A percentile compares a stretch with the other conserved stretches of the same genome.
Conservation (phyloP, 495 filamentous ascomycete genomes). For the Penicilliopsis zonata region DNA sequence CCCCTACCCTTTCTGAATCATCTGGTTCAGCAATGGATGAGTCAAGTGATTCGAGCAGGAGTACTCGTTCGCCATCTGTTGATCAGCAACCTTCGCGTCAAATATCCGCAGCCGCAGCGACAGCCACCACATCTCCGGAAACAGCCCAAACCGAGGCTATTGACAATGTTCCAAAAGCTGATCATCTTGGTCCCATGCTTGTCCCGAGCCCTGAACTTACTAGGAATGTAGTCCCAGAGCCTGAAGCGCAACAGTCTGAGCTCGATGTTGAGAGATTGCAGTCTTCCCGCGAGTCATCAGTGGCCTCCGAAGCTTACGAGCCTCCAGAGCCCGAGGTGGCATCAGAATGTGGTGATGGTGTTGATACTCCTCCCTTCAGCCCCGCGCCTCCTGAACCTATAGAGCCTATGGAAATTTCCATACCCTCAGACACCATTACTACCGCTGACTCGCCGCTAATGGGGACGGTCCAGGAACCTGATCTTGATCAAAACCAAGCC, state of each 20-base stretch:
- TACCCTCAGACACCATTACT: too few relatives aligned
- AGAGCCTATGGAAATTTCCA: slow-evolving; percentile 8
- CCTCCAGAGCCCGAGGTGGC: slow-evolving; percentile 39
- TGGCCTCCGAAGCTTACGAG: slow-evolving; percentile 42
- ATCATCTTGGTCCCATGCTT: too few relatives aligned
- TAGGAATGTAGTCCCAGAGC: slow-evolving; percentile 3
- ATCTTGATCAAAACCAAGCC: slow-evolving; percentile 6
- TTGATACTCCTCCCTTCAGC: slow-evolving; percentile 27
- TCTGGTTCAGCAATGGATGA: slow-evolving; percentile 31
- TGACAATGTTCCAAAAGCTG: too few relatives aligned
- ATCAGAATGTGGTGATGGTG: slow-evolving; percentile 16
- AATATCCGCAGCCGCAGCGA: too few relatives aligned
- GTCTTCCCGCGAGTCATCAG: slow-evolving; percentile 18
- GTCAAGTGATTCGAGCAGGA: slow-evolving; percentile 23
- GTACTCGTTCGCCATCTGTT: slow-evolving; percentile 9
- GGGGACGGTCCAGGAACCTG: slow-evolving; percentile 15
- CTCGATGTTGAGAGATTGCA: slow-evolving; percentile 7
- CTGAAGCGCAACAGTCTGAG: slow-evolving; percentile 5
- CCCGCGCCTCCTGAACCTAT: slow-evolving; percentile 16
- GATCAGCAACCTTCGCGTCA: slow-evolving; percentile 7
- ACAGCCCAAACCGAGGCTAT: too few relatives aligned
- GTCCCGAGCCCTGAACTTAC: slow-evolving; percentile 1
- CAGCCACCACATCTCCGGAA: too few relatives aligned
- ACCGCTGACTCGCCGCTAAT: slow-evolving; percentile 22
- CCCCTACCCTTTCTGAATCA: slow-evolving; percentile 14